Percentiles rank a stretch among this genome's conserved stretches.
Conservation (phyloP, 2,329 filamentous ascomycete species). For the Fusarium sp. region DNA sequence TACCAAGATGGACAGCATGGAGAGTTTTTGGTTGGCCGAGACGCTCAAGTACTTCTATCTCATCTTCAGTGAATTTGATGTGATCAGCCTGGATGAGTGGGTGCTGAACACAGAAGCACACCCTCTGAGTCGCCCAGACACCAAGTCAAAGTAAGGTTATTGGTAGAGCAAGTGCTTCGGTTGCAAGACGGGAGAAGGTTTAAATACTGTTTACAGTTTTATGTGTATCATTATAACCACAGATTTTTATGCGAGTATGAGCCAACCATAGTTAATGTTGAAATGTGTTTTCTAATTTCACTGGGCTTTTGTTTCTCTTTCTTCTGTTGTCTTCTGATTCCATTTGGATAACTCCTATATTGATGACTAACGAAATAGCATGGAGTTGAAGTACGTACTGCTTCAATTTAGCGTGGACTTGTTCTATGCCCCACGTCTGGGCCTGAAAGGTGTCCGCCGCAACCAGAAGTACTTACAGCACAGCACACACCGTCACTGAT, state of each 20-base stretch:
- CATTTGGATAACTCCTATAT: neutral
- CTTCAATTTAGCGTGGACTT: constrained; percentile 27
- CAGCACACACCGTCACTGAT: constrained; percentile 45
- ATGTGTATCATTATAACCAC: constrained; percentile 20
- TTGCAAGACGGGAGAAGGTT: constrained; percentile 8
- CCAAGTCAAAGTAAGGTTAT: constrained; percentile 35
- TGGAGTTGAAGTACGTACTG: constrained; percentile 29
- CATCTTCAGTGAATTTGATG: constrained; percentile 69
- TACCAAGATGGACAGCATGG: constrained; percentile 71
- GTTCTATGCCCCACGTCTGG: constrained; percentile 45
- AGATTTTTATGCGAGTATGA: constrained; percentile 15
- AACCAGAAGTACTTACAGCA: constrained; percentile 38
- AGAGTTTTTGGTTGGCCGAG: constrained; percentile 81
- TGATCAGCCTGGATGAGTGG: constrained; percentile 72
- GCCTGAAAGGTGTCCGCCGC: constrained; percentile 50
- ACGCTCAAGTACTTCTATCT: constrained; percentile 77
- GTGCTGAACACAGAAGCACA: constrained; percentile 71
- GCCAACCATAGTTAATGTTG: neutral
- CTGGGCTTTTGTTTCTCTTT: neutral
- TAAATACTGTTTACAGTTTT: constrained; percentile 12
- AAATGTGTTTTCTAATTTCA: neutral
- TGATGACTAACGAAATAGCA: constrained; percentile 35
- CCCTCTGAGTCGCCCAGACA: constrained; percentile 55
- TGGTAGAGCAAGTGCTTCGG: constrained; percentile 1
- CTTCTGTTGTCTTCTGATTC: too few relatives aligned